These are phyloP conservation scores for Casaregolazyma suthepensis DNA, from an alignment of 1,139 yeast genomes.

Conservation along the genomic window DNA sequence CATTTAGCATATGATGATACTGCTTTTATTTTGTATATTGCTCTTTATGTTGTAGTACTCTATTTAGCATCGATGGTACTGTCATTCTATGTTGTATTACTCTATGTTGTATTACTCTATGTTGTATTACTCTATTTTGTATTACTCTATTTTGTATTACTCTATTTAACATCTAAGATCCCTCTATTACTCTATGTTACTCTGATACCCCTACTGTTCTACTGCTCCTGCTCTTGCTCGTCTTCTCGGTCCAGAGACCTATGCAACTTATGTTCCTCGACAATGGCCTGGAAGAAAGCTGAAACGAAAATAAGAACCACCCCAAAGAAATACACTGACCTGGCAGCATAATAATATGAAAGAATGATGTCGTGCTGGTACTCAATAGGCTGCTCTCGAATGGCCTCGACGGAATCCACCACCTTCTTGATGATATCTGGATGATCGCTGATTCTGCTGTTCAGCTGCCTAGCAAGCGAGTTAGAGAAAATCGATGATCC, in stretches of 20 bases:
- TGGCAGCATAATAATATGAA: conserved; percentile 48
- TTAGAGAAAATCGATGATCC: conserved; percentile 62
- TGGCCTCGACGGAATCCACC: conserved; percentile 51
- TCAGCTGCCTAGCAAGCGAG: conserved; percentile 31
- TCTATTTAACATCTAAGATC: background rate
- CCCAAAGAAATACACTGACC: conserved; percentile 48
- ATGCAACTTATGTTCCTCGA: conserved; percentile 39
- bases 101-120: background rate
- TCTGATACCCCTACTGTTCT: too few species aligned
- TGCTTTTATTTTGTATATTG: too few species aligned
- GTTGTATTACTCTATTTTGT: background rate
- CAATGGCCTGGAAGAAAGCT: conserved; percentile 25
- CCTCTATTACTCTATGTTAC: background rate
- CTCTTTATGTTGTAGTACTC: too few species aligned
- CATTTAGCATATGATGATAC: too few species aligned
- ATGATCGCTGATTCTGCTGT: conserved; percentile 32
- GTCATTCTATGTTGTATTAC: background rate
- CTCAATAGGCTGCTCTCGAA: conserved; percentile 45
- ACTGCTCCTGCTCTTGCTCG: background rate
- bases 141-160: background rate
- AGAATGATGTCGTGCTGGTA: conserved; percentile 41
- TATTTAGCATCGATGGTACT: background rate
- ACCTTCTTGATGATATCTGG: conserved; percentile 46
- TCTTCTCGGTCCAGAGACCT: conserved; percentile 19
- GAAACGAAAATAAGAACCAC: conserved; percentile 38